These are phyloP conservation scores for Hypoxylon sp. DNA, from an alignment of 2,329 filamentous ascomycete genomes.

Conservation along the genomic window DNA sequence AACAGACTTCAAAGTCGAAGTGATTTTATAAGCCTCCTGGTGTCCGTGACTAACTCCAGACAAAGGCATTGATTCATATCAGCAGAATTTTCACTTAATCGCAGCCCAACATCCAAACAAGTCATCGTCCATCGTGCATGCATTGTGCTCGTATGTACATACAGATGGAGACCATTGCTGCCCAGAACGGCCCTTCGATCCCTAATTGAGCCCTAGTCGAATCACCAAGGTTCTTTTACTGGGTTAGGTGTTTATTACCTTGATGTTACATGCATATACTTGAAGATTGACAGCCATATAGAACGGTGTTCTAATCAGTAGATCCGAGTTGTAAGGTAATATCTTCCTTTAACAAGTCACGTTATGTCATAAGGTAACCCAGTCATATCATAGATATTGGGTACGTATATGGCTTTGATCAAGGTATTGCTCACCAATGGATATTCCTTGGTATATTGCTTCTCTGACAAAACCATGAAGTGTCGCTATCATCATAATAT, in stretches of 20 bases:
- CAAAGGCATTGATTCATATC: conserved; percentile 23
- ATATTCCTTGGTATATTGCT: no score
- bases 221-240: conserved; percentile 28
- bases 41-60: neutral
- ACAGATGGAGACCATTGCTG: conserved; percentile 35
- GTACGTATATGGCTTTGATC: neutral
- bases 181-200: conserved; percentile 30
- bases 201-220: conserved; percentile 25
- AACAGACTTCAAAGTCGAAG: neutral
- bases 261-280: conserved; percentile 20
- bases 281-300: conserved; percentile 9
- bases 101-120: conserved; percentile 39
- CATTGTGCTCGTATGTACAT: conserved; percentile 26
- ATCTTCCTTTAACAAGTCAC: neutral
- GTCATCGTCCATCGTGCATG: conserved; percentile 18
- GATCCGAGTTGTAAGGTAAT: conserved; percentile 14
- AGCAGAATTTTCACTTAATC: conserved; percentile 21
- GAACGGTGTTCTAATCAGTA: neutral
- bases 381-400: neutral
- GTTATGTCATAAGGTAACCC: neutral
- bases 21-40: neutral
- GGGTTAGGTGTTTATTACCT: conserved; percentile 35
- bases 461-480: no score
- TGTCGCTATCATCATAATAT: no score
- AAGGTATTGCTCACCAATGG: no score